Evolutionary conservation across 2,329 filamentous ascomycete genomes (phyloP), one percentile per base, ranked within the genome.

Genomic region (Lasiodiplodia hormozganensis): DNA sequence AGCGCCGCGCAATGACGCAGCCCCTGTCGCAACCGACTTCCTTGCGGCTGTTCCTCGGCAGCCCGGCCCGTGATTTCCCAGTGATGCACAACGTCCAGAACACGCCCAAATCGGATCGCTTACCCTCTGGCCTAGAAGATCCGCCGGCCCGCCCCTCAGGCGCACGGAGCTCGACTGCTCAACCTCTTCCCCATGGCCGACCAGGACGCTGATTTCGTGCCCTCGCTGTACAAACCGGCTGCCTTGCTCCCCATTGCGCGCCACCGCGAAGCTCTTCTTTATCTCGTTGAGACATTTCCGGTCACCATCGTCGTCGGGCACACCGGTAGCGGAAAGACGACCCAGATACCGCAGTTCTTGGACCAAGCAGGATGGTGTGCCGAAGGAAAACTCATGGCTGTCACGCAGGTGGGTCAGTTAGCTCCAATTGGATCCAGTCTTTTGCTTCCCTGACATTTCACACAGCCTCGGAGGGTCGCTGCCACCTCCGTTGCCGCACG

Each of bases 251-350:
- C 96, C 0, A 97, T 99, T 70, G 89, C 94, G 38, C 91, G 92
- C 72, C 91, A 98, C 74, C 89, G 89, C 71, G 86, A 96, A 68
- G 89, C 86, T 66, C 83, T 99, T 1, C 86, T 97, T 2, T 98
- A 97, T 80, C 86, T 94, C 16, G 87, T 97, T 69, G 95, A 98
- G 78, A 94, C 88, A 8, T 88, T 89, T 71, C 90, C 92, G 0
- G 90, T 98, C 68, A 95, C 92, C 0, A 93, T 98, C 62, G 89
- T 98, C 14, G 89, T 98, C 67, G 96, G 95, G 10, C 94, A 97
- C 77, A 98, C 96, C 1, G 96, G 96, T 4, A 97, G 92, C 28
- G 94, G 95, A 52, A 98, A 98, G 81, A 97, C 94, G 1, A 98
- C 96, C 0, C 96, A 98, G 77, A 90, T 98, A 53, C 96, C 96